A percentile compares a stretch with the other conserved stretches of the same genome.
phyloP scores from a whole-genome alignment of 352 stramenopile genomes.

The Blastocystis sp. region DNA sequence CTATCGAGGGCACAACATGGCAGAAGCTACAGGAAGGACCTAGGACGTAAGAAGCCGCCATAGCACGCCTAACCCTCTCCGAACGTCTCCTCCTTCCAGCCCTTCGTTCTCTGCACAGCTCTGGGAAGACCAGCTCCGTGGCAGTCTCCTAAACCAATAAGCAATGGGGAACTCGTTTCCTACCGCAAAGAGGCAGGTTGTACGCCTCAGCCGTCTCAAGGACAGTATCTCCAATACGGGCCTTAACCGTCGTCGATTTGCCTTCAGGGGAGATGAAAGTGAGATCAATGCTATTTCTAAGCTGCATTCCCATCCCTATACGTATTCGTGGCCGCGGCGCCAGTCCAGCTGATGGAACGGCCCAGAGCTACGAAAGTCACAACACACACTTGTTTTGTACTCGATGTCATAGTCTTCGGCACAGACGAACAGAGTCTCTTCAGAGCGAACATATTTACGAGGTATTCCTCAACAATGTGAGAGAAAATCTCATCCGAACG shows the following conservation, averaged over 20 bases:
- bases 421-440: conserved; percentile 6
- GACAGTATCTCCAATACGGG: conserved; percentile 47
- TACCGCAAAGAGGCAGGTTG: conserved; percentile 37
- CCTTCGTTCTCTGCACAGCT: conserved; percentile 42
- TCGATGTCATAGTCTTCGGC: not conserved
- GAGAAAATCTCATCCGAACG: not conserved
- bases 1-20: conserved; percentile 27
- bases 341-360: conserved; percentile 37
- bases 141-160: conserved; percentile 48
- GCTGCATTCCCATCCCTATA: not conserved
- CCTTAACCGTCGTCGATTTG: conserved; percentile 48
- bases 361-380: not conserved
- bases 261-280: conserved; percentile 50
- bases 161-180: not conserved
- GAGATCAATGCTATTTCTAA: conserved; percentile 42
- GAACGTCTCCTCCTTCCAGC: conserved; percentile 38
- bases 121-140: conserved; percentile 36
- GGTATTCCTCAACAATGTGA: not conserved
- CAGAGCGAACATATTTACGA: conserved; percentile 30
- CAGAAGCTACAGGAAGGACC: conserved; percentile 54
- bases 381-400: not conserved
- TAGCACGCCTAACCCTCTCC: conserved; percentile 10
- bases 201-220: conserved; percentile 44
- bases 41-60: not conserved
- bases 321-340: conserved; percentile 16